These are phyloP conservation scores for Didymella sp. DNA, from an alignment of 2,329 filamentous ascomycete genomes.

Conservation along the genomic window DNA sequence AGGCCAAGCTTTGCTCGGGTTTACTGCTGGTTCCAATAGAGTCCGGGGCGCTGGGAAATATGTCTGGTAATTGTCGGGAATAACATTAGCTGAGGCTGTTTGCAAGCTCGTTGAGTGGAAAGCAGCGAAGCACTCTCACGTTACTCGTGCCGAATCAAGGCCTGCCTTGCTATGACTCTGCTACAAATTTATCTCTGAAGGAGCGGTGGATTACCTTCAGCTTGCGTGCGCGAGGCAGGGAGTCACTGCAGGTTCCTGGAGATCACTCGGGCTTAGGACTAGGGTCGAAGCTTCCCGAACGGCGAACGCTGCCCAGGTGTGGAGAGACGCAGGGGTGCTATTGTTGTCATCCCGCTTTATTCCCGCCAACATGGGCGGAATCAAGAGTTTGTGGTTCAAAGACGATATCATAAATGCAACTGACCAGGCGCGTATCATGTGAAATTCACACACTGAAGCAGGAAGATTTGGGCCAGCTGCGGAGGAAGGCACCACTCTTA, in stretches of 20 bases:
- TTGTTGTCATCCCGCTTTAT: slow-evolving; percentile 1
- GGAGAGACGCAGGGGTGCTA: background rate
- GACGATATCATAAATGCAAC: background rate
- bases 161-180: background rate
- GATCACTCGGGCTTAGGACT: slow-evolving; percentile 7
- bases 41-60: slow-evolving; percentile 2
- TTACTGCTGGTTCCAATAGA: slow-evolving; percentile 10
- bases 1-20: slow-evolving; percentile 7
- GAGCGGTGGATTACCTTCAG: background rate
- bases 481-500: background rate
- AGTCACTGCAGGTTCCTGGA: slow-evolving; percentile 8
- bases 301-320: no score
- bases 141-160: background rate
- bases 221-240: background rate
- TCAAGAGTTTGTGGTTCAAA: background rate
- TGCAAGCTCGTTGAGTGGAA: background rate
- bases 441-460: background rate
- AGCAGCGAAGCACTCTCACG: background rate
- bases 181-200: slow-evolving; percentile 2
- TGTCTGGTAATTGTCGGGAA: slow-evolving; percentile 13
- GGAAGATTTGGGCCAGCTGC: background rate
- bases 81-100: slow-evolving; percentile 10
- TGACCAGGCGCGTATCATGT: background rate
- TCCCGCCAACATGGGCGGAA: background rate
- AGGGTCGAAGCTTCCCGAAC: slow-evolving; percentile 4